These are phyloP conservation scores for Vitis riparia DNA, from an alignment of 164 flowering plant species.

Conservation along the genomic window DNA sequence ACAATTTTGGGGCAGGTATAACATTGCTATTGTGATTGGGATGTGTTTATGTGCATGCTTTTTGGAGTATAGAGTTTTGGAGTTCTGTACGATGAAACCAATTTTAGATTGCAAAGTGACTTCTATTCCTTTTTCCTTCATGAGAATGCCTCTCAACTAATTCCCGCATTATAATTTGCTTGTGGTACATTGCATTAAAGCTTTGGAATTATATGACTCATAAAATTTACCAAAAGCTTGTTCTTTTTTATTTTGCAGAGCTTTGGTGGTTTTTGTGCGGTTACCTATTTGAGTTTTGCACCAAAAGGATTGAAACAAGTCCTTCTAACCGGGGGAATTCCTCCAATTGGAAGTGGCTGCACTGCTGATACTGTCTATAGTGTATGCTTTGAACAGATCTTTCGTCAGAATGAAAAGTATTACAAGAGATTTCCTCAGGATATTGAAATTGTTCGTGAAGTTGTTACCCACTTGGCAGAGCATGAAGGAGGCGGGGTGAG, in stretches of 20 bases:
- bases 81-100: too few species aligned
- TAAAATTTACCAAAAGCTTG: not conserved
- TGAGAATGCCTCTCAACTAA: not conserved
- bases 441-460: slow-evolving; percentile 65
- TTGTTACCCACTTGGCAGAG: slow-evolving; percentile 71
- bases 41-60: not conserved
- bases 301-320: slow-evolving; percentile 87
- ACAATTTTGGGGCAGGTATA: slow-evolving; percentile 87
- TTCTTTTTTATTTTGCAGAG: slow-evolving; percentile 53
- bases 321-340: slow-evolving; percentile 92
- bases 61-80: too few species aligned
- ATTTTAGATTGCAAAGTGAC: too few species aligned
- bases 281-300: slow-evolving; percentile 95
- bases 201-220: not conserved
- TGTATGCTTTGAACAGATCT: slow-evolving; percentile 59
- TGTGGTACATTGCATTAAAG: not conserved
- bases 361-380: slow-evolving; percentile 78
- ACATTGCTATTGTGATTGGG: not conserved
- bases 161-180: not conserved
- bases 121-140: not conserved
- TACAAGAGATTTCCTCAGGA: slow-evolving; percentile 94
- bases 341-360: slow-evolving; percentile 75
- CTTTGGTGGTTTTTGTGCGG: slow-evolving; percentile 93
- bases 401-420: slow-evolving; percentile 80
- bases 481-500: slow-evolving; percentile 88